phyloP scores from a whole-genome alignment of 2,329 filamentous ascomycete genomes.

The Sarocladium oryzae region DNA sequence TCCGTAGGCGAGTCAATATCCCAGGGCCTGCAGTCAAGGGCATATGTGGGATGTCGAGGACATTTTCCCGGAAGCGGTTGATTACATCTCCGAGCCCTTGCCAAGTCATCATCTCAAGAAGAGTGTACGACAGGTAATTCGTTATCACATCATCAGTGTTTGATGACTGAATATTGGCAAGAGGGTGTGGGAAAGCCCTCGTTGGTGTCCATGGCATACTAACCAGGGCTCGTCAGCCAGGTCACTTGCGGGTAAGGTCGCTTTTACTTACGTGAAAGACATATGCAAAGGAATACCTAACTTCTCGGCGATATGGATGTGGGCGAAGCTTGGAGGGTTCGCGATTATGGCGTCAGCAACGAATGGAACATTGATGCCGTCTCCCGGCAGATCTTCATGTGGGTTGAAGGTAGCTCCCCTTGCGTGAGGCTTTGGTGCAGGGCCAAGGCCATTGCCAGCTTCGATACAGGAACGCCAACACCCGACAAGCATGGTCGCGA shows the following conservation, averaged over 20 bases:
- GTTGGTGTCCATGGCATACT: conserved; percentile 92
- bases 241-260: neutral
- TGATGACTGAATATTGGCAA: conserved; percentile 72
- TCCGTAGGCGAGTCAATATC: conserved; percentile 64
- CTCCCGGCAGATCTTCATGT: conserved; percentile 28
- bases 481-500: conserved; percentile 72
- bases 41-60: conserved; percentile 68
- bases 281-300: conserved; percentile 70
- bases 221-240: neutral
- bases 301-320: conserved; percentile 70
- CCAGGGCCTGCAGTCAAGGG: conserved; percentile 79
- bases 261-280: conserved; percentile 73
- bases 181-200: conserved; percentile 75
- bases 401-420: conserved; percentile 40
- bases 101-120: conserved; percentile 91
- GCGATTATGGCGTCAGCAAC: conserved; percentile 78
- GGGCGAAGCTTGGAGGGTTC: conserved; percentile 71
- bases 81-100: conserved; percentile 87
- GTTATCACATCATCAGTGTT: conserved; percentile 71
- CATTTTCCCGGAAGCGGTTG: conserved; percentile 74
- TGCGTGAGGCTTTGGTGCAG: conserved; percentile 38
- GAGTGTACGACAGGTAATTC: conserved; percentile 75
- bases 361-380: conserved; percentile 53
- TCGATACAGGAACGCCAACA: conserved; percentile 86
- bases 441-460: conserved; percentile 59